Evolutionary conservation across 495 filamentous ascomycete species (phyloP).

Genomic region (Tuber melanosporum): DNA sequence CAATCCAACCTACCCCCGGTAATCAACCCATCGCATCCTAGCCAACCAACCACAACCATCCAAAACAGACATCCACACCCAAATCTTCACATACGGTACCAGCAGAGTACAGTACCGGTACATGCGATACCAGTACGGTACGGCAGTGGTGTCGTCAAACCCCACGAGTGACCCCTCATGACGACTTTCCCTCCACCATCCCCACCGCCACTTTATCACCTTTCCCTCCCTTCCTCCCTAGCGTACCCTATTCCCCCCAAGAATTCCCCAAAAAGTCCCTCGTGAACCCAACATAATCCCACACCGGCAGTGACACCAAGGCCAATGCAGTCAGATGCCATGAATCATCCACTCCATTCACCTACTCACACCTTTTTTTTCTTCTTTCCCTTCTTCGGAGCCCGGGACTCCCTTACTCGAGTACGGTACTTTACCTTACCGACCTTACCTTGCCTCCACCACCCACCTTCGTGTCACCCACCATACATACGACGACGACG

Average conservation of each 20-base stretch:
- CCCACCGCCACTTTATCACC: background rate
- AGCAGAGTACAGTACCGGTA: background rate
- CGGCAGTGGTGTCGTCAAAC: background rate
- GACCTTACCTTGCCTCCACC: background rate
- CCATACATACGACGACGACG: background rate
- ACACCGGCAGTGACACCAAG: background rate
- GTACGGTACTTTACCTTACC: background rate
- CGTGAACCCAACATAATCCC: background rate
- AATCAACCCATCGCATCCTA: background rate
- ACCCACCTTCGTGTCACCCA: background rate
- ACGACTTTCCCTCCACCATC: background rate
- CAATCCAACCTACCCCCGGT: background rate
- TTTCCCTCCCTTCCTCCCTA: background rate
- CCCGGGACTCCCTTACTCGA: background rate
- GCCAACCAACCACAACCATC: background rate
- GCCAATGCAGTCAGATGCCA: slow-evolving; percentile 3
- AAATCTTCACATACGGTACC: background rate
- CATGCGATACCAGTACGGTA: background rate
- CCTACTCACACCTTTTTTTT: background rate
- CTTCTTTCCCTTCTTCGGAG: background rate
- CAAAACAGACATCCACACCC: background rate
- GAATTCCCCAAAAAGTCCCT: background rate
- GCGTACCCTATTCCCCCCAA: background rate
- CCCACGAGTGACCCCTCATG: background rate
- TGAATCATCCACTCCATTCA: background rate